Evolutionary conservation across 331 rosid species (phyloP).

Genomic region (Dryas integrifolia): DNA sequence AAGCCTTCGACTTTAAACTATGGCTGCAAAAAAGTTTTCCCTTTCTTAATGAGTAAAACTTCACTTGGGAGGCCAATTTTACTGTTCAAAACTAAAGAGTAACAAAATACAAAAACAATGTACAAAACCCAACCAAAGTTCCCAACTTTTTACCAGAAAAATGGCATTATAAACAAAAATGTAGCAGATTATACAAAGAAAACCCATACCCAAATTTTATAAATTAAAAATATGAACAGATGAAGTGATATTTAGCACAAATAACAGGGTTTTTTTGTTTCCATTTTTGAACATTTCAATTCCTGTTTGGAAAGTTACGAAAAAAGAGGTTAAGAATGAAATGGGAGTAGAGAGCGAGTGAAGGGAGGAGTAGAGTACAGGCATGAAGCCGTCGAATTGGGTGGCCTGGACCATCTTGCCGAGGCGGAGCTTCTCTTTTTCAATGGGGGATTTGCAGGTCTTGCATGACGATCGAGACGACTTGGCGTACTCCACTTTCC

Average conservation of each 20-base stretch:
- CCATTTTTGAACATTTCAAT: not conserved
- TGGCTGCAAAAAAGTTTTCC: not conserved
- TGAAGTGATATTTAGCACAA: not conserved
- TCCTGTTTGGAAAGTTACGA: not conserved
- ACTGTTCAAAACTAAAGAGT: not conserved
- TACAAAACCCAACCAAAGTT: not conserved
- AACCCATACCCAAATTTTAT: not conserved
- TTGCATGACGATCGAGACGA: constrained; percentile 87
- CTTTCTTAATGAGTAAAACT: no score
- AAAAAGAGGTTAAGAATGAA: not conserved
- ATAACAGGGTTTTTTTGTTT: not conserved
- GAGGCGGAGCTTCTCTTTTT: constrained; percentile 67
- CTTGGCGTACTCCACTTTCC: constrained; percentile 96
- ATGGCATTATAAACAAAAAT: not conserved
- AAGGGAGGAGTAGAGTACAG: constrained; percentile 20
- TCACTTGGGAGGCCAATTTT: no score
- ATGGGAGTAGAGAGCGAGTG: not conserved
- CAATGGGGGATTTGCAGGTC: constrained; percentile 67
- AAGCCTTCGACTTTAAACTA: not conserved
- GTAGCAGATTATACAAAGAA: not conserved
- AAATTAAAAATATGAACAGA: not conserved
- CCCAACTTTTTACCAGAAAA: not conserved
- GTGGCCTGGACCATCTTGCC: constrained; percentile 92
- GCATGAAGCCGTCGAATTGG: constrained; percentile 94
- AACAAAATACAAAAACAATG: not conserved